These are phyloP conservation scores for Mycena olivaceomarginata DNA, from an alignment of 768 basidiomycete species.

Conservation along the genomic window DNA sequence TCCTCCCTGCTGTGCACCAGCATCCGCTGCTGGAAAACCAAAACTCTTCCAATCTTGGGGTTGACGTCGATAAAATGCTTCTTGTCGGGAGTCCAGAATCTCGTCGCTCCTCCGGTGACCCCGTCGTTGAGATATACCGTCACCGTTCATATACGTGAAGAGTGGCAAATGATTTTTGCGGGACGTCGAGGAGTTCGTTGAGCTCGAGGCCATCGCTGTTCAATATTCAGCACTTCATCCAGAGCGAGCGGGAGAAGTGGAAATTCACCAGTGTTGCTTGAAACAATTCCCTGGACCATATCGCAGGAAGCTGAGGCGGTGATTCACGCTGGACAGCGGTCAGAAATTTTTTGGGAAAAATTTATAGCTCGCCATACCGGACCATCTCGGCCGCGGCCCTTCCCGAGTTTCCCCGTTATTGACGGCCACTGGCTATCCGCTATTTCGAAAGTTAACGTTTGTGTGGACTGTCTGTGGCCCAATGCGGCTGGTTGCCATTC, in stretches of 20 bases:
- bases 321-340: constrained; percentile 56
- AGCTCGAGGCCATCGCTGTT: constrained; percentile 53
- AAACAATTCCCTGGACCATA: constrained; percentile 66
- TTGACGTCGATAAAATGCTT: constrained; percentile 61
- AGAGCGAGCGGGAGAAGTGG: not conserved
- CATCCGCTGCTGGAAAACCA: constrained; percentile 64
- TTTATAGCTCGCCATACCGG: constrained; percentile 49
- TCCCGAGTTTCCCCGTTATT: constrained; percentile 49
- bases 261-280: constrained; percentile 45
- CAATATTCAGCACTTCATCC: not conserved
- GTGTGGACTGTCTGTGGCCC: too few species aligned
- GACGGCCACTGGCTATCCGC: constrained; percentile 59
- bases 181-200: constrained; percentile 54
- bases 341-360: too few species aligned
- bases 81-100: constrained; percentile 58
- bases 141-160: constrained; percentile 47
- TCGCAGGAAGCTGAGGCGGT: constrained; percentile 66
- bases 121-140: constrained; percentile 61
- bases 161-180: constrained; percentile 62
- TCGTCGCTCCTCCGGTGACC: constrained; percentile 58
- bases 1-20: constrained; percentile 65
- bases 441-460: constrained; percentile 59
- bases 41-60: constrained; percentile 62
- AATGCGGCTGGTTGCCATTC: too few species aligned
- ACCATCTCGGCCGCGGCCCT: constrained; percentile 44